Evolutionary conservation across 1,284 basidiomycete genomes (phyloP), one percentile per base, ranked within the genome.

Genomic region (Mycena sp.): DNA sequence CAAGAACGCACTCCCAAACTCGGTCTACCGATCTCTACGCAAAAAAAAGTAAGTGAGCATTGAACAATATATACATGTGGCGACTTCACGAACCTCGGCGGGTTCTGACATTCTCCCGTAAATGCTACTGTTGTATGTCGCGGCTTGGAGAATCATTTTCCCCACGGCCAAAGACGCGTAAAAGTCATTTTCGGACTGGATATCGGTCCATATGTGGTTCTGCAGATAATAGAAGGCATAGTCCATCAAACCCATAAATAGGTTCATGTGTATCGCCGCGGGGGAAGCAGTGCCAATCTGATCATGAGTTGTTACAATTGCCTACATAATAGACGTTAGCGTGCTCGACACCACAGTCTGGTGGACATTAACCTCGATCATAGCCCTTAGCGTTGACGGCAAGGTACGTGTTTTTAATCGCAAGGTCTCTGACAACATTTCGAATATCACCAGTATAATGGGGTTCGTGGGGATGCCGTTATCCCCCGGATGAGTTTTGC

Each of bases 201-300:
- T 74, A 35, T 85, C 82, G 12, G 74, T 70, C 76, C 79, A 81
- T 41, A 72, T 68, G 68, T 86, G 80, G 53, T 81, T 74, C 62
- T 85, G 83, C 43, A 90, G 69, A 72, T 84, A 90, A 52, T 78
- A 74, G 11, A 86, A 75, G 4, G 82, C 85, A 58, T 84, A 81
- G 43, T 83, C 80, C 6, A 83, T 82, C 49, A 90, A 69, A 56
- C 72, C 79, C n/a, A 71, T 70, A 46, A 79, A 77, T 58, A 64
- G 64, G 35, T 68, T 71, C 51, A 59, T 58, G 57, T 73, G 71
- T 40, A 72, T 63, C 61, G 57, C 70, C 25, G 70, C 67, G 21
- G 70, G 70, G 5, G 69, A 68, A 25, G 71, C 51, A 49, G 61
- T 70, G 40, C 70, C 71, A 32, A 50, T 65, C 17, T 70, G 61